Conservation (phyloP, 495 filamentous ascomycete species). For the Tuber aestivum region DNA sequence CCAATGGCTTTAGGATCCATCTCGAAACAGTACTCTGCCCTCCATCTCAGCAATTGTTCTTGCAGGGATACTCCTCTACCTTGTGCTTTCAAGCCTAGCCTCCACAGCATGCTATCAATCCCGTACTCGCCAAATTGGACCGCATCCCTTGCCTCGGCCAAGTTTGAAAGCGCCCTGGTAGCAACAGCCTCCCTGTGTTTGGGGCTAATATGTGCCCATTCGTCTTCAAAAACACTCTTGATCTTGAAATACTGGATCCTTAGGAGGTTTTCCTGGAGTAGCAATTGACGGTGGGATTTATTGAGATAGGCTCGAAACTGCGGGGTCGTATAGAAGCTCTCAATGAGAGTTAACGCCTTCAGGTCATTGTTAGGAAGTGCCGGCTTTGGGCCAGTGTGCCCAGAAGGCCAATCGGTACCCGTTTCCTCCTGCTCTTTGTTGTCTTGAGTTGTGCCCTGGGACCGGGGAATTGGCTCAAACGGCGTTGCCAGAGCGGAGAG, state of each 20-base stretch:
- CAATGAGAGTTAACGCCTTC: conserved; percentile 10
- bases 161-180: conserved; percentile 24
- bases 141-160: conserved; percentile 14
- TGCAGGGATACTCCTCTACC: background rate
- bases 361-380: background rate
- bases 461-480: background rate
- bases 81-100: conserved; percentile 15
- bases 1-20: conserved; percentile 27
- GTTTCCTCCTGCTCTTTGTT: background rate
- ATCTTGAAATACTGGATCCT: conserved; percentile 26
- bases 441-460: background rate
- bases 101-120: conserved; percentile 16
- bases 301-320: conserved; percentile 24
- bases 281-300: conserved; percentile 21
- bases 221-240: conserved; percentile 22
- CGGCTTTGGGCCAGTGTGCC: background rate
- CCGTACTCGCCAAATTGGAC: conserved; percentile 17
- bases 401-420: background rate
- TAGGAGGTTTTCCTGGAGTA: conserved; percentile 29
- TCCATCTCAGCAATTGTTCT: conserved; percentile 20
- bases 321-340: conserved; percentile 20
- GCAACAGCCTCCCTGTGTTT: conserved; percentile 22
- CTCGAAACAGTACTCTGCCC: conserved; percentile 36
- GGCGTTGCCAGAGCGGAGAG: background rate
- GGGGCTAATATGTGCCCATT: conserved; percentile 26